Percentiles rank a stretch among this genome's conserved stretches.
Conservation (phyloP, 164 flowering plant species). For the Cinnamomum micranthum region DNA sequence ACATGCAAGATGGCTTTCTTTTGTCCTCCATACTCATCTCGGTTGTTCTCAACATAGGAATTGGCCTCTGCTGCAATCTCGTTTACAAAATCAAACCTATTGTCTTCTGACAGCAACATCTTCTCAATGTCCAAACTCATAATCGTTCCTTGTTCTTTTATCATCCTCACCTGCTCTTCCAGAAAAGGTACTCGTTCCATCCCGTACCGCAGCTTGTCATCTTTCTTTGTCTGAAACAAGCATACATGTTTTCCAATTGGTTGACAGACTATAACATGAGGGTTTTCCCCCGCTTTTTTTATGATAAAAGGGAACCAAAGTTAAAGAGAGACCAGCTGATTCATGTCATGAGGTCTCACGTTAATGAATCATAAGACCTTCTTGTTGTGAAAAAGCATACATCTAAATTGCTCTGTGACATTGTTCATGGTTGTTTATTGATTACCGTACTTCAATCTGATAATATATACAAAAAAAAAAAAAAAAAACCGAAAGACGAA, state of each 20-base stretch:
- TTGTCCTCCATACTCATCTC: conserved; percentile 67
- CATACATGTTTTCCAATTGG: not conserved
- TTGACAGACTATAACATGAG: no score
- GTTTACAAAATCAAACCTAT: conserved; percentile 80
- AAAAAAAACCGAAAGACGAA: no score
- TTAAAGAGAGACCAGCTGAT: no score
- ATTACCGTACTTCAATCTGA: no score
- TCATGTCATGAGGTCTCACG: no score
- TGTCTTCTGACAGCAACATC: conserved; percentile 70
- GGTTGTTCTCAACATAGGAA: conserved; percentile 64
- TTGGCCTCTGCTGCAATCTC: conserved; percentile 89
- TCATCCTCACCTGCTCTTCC: conserved; percentile 80
- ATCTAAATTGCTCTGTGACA: no score
- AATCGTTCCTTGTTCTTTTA: conserved; percentile 56
- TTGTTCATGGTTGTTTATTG: no score
- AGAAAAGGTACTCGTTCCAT: conserved; percentile 78
- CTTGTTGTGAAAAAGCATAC: no score
- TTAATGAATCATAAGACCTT: no score
- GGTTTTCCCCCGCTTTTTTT: no score
- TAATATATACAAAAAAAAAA: no score
- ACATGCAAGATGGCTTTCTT: conserved; percentile 89
- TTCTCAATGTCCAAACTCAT: conserved; percentile 67
- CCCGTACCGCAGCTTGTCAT: conserved; percentile 41
- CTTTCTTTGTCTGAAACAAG: conserved; percentile 55
- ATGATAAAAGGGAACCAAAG: no score